A percentile compares a stretch with the other conserved stretches of the same genome.
Evolutionary conservation across 495 filamentous ascomycete species (phyloP).

Genomic region (Amorphotheca resinae): DNA sequence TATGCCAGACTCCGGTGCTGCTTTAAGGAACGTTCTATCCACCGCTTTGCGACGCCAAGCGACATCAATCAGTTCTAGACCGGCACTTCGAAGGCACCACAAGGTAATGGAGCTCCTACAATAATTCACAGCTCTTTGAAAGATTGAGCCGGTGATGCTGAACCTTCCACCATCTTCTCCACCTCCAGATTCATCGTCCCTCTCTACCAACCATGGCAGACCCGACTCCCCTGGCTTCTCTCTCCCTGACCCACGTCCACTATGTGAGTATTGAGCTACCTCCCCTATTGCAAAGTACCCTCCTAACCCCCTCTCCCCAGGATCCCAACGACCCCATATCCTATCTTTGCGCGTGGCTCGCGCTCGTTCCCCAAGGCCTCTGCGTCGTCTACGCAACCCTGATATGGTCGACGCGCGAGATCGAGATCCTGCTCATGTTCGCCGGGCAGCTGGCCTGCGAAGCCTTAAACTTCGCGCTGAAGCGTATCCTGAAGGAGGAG

Average conservation of each 20-base stretch:
- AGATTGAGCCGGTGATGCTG: too few species aligned
- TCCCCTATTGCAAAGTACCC: neutral
- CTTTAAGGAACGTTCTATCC: too few species aligned
- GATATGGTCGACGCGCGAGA: constrained; percentile 78
- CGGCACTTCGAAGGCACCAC: too few species aligned
- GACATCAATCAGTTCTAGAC: too few species aligned
- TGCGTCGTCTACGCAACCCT: constrained; percentile 81
- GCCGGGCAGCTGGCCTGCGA: constrained; percentile 87
- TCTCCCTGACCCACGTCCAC: constrained; percentile 90
- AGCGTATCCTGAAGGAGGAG: constrained; percentile 84
- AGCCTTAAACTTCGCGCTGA: constrained; percentile 80
- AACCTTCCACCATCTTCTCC: too few species aligned
- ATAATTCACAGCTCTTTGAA: too few species aligned
- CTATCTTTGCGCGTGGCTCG: constrained; percentile 80
- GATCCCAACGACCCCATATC: constrained; percentile 79
- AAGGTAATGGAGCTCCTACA: too few species aligned
- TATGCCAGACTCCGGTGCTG: too few species aligned
- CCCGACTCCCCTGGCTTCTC: constrained; percentile 60
- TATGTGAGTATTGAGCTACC: constrained; percentile 49
- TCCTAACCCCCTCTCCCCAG: constrained; percentile 33
- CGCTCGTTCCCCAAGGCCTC: constrained; percentile 83
- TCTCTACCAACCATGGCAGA: constrained; percentile 56
- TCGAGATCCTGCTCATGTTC: constrained; percentile 85
- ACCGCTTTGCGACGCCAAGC: too few species aligned
- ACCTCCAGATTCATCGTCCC: too few species aligned